Conservation (phyloP, 371 early-diverging fungal species). For the Mortierella sp. region DNA sequence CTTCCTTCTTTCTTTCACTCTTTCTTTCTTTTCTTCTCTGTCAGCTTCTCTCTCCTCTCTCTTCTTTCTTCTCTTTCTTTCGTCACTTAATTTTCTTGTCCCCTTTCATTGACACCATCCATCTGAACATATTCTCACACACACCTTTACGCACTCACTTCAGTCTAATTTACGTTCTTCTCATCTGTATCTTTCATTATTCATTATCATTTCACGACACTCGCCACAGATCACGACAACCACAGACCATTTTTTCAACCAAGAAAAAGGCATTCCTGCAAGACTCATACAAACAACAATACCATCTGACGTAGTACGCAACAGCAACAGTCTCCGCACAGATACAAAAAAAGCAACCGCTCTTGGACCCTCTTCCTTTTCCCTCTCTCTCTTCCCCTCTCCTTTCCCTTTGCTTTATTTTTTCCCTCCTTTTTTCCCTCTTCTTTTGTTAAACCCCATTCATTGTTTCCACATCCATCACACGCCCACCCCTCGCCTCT, state of each 20-base stretch:
- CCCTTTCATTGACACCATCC: background rate
- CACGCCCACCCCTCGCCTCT: background rate
- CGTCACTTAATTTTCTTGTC: background rate
- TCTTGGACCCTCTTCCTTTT: constrained; percentile 1
- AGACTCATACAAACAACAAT: background rate
- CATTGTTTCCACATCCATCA: constrained; percentile 7
- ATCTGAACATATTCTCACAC: background rate
- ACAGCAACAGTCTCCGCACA: background rate
- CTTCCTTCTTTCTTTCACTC: background rate
- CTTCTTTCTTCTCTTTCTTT: constrained; percentile 1
- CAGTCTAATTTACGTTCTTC: background rate
- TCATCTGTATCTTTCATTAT: background rate
- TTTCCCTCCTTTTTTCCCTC: constrained; percentile 5
- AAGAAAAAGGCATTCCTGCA: constrained; percentile 1
- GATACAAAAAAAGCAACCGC: background rate
- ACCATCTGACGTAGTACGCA: constrained; percentile 22
- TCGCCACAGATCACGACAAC: too few species aligned
- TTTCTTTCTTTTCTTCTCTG: background rate
- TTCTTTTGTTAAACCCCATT: constrained; percentile 10
- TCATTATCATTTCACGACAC: background rate
- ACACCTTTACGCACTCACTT: background rate
- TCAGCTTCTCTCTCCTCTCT: background rate
- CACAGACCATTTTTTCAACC: background rate
- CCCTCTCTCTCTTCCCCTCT: constrained; percentile 1
- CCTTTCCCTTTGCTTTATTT: background rate